phyloP scores from a whole-genome alignment of 371 early-diverging fungal genomes.

The Homolaphlyctis polyrhiza region DNA sequence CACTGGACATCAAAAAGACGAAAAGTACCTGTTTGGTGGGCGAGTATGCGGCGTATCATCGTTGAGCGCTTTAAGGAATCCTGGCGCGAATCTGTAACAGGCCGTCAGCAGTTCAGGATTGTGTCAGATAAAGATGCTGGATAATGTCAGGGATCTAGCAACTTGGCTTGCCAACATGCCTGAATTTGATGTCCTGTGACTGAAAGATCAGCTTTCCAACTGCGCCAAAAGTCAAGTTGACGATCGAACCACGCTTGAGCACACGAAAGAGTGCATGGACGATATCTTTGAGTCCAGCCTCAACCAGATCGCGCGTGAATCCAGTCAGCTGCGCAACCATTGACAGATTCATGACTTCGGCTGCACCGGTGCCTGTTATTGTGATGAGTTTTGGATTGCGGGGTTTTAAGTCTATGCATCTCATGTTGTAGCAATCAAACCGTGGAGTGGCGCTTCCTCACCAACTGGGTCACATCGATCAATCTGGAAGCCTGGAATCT shows the following conservation, averaged over 20 bases:
- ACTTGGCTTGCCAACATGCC: too few relatives aligned
- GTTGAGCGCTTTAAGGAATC: background rate
- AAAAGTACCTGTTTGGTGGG: background rate
- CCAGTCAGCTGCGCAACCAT: conserved; percentile 19
- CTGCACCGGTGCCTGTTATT: background rate
- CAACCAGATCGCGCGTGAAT: conserved; percentile 22
- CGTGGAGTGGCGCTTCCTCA: background rate
- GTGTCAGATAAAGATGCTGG: background rate
- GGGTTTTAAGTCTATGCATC: too few relatives aligned
- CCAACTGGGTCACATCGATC: conserved; percentile 4
- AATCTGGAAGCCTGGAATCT: conserved; percentile 12
- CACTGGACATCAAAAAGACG: too few relatives aligned
- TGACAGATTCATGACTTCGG: conserved; percentile 21
- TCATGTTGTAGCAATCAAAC: background rate
- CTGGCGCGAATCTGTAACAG: background rate
- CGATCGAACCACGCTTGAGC: conserved; percentile 13
- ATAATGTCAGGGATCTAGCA: background rate
- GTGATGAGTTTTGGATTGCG: too few relatives aligned
- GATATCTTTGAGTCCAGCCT: conserved; percentile 28
- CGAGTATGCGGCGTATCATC: background rate
- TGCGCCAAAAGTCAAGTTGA: conserved; percentile 13
- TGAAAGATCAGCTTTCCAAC: conserved; percentile 22
- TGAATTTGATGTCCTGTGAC: conserved; percentile 17
- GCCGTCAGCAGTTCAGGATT: background rate
- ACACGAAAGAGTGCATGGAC: conserved; percentile 20